Evolutionary conservation across 352 stramenopile genomes (phyloP), one percentile per base, ranked within the genome.

Genomic region (Elongisporangium prolatum): DNA sequence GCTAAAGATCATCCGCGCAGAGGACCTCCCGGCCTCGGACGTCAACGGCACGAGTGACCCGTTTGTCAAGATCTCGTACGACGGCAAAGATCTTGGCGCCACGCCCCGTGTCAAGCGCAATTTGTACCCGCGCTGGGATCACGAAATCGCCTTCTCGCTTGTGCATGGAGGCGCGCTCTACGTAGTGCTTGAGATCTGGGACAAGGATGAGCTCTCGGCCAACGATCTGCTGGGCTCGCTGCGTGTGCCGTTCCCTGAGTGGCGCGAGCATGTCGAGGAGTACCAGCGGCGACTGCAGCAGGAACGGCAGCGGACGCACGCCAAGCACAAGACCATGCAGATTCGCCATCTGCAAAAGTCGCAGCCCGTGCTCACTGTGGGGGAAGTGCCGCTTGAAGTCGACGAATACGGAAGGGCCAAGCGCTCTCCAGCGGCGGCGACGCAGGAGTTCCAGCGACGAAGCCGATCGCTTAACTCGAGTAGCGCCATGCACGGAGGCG

Each of bases 91-190:
- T 54, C 65, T 94, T n/a, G 83, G 67, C 38, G 48, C 59, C 1
- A 88, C 84, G n/a, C 80, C 70, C n/a, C 69, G 75, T 49, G 79
- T 93, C 58, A 88, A 88, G 64, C 77, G 76, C 38, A 75, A 77
- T 54, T 59, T 91, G 7, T 89, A 88, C 54, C 85, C 85, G 60
- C 75, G 76, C 54, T 94, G 83, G 82, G 82, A 94, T 60, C 74
- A 75, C 50, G 67, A 81, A 47, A 61, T 89, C 40, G 60, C 72
- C 52, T 70, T 94, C 61, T 68, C 79, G 59, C 74, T 93, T 21
- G 64, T 67, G 6, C 68, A 82, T 54, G 74, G 75, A 16, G 70
- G 70, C 1, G 71, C 73, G 49, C 72, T 91, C 40, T 88, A 89
- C 65, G 69, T 92, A 3, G 71, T 74, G 64, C 69, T 92, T n/a